phyloP scores from a whole-genome alignment of 306 rosid genomes.

The Hippophae gyantsensis region DNA sequence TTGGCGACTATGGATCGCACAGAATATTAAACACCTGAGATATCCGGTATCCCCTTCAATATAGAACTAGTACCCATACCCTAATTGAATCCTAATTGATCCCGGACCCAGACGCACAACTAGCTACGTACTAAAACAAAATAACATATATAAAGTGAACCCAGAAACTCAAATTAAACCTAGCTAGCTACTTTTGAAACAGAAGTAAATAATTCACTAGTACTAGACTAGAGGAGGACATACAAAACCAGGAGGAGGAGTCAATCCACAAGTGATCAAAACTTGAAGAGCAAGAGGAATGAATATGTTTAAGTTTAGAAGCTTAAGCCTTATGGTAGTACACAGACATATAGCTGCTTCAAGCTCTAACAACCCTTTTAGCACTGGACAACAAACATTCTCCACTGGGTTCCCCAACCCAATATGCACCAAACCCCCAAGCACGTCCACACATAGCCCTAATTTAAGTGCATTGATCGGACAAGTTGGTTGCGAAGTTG shows the following conservation, averaged over 20 bases:
- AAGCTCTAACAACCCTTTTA: constrained; percentile 68
- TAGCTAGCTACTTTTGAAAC: not conserved
- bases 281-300: constrained; percentile 81
- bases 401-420: constrained; percentile 62
- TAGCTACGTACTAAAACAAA: not conserved
- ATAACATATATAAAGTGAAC: not conserved
- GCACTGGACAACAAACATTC: constrained; percentile 73
- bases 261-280: constrained; percentile 56
- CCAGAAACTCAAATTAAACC: not conserved
- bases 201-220: constrained; percentile 6
- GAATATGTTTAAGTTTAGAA: constrained; percentile 63
- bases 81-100: too few species aligned
- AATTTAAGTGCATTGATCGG: constrained; percentile 67
- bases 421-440: constrained; percentile 71
- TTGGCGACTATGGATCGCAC: too few species aligned
- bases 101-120: too few species aligned
- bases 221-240: constrained; percentile 53
- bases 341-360: constrained; percentile 92
- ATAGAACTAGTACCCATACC: too few species aligned
- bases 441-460: constrained; percentile 77
- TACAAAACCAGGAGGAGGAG: constrained; percentile 85
- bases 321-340: constrained; percentile 58
- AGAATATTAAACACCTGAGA: too few species aligned
- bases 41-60: too few species aligned
- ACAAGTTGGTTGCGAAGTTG: constrained; percentile 31